Evolutionary conservation across 495 filamentous ascomycete genomes (phyloP).

Genomic region (Rostrohypoxylon terebratum): DNA sequence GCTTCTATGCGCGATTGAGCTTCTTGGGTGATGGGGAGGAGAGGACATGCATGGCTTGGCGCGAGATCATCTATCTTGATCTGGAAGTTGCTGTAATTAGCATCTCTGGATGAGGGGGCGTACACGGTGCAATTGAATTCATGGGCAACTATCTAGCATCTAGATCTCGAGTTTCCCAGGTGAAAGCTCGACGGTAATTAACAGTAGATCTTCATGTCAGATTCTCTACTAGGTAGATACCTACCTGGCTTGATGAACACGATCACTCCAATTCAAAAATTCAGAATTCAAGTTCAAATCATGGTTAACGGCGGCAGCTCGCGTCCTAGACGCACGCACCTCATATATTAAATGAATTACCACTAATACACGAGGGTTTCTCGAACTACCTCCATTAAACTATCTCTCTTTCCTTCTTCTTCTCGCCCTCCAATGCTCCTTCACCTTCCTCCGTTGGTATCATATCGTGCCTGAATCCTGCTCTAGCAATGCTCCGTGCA

Average conservation of each 20-base stretch:
- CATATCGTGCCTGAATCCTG: conserved; percentile 22
- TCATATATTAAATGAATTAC: conserved; percentile 38
- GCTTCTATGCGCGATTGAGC: neutral
- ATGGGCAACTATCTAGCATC: neutral
- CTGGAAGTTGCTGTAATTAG: conserved; percentile 1
- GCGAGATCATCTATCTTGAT: conserved; percentile 3
- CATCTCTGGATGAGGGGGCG: neutral
- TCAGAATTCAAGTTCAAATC: neutral
- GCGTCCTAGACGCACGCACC: conserved; percentile 21
- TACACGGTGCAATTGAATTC: neutral
- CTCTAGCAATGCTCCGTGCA: conserved; percentile 31
- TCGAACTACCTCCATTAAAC: conserved; percentile 23
- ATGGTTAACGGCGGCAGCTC: conserved; percentile 13
- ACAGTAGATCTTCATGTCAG: neutral
- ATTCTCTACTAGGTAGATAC: neutral
- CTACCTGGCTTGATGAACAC: neutral
- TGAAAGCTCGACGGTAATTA: neutral
- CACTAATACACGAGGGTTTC: conserved; percentile 30
- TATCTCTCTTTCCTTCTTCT: conserved; percentile 13
- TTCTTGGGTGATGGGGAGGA: neutral
- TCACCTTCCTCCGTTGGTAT: conserved; percentile 32
- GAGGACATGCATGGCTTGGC: conserved; percentile 24
- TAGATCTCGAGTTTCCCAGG: neutral
- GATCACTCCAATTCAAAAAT: neutral
- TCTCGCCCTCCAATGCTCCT: neutral